These are phyloP conservation scores for Fusarium transvaalense DNA, from an alignment of 2,329 filamentous ascomycete species.

Conservation along the genomic window DNA sequence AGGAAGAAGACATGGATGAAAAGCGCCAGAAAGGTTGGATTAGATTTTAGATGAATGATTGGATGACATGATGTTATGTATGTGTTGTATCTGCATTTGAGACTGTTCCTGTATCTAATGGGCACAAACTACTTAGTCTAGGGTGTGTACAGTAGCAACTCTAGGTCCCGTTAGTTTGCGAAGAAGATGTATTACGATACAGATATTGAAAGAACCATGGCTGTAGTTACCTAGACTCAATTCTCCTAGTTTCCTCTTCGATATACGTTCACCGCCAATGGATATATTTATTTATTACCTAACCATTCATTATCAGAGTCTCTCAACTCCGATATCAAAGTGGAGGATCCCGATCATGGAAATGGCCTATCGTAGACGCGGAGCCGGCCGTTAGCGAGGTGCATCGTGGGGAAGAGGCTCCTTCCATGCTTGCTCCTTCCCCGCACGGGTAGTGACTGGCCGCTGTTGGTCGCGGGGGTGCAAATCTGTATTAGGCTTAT, in stretches of 20 bases:
- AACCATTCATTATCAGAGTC: not conserved
- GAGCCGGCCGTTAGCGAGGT: slow-evolving; percentile 51
- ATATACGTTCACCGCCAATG: slow-evolving; percentile 1
- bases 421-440: slow-evolving; percentile 33
- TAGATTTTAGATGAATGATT: slow-evolving; percentile 20
- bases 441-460: slow-evolving; percentile 29
- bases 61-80: slow-evolving; percentile 9
- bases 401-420: slow-evolving; percentile 41
- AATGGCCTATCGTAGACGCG: slow-evolving; percentile 42
- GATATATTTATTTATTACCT: not conserved
- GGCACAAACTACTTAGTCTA: not conserved
- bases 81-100: not conserved
- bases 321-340: slow-evolving; percentile 37
- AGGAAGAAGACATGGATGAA: not conserved
- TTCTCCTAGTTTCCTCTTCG: not conserved
- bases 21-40: not conserved
- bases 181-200: too few species aligned
- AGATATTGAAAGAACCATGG: not conserved
- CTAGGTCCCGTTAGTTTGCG: not conserved
- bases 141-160: not conserved
- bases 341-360: slow-evolving; percentile 51
- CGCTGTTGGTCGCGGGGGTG: slow-evolving; percentile 30
- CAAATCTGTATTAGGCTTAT: slow-evolving; percentile 44
- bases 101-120: not conserved
- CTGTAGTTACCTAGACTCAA: not conserved